Conservation (phyloP, 1,284 basidiomycete species). For the Chalciporus sp. region DNA sequence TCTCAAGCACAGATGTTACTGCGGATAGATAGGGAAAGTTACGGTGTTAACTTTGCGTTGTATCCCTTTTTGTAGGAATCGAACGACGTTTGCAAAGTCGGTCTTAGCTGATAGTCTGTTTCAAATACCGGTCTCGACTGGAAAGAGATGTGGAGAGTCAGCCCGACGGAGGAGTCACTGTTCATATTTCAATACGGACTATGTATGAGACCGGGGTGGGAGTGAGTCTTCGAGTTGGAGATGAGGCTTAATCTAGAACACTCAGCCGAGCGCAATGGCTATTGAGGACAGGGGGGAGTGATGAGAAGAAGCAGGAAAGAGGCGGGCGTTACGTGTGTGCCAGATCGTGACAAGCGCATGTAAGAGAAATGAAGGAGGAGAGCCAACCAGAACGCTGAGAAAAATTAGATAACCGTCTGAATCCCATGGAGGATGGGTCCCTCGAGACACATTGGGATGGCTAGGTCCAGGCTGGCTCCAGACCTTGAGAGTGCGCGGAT, state of each 20-base stretch:
- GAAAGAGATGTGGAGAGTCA: background rate
- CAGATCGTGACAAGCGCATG: background rate
- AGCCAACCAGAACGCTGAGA: background rate
- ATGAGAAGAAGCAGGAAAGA: conserved; percentile 7
- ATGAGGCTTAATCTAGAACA: background rate
- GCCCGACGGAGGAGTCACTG: background rate
- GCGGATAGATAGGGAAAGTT: conserved; percentile 6
- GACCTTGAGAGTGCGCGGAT: too few relatives aligned
- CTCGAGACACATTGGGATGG: conserved; percentile 1
- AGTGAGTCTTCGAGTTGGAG: background rate
- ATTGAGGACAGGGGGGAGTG: background rate
- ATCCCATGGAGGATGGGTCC: background rate
- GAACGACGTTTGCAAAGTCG: background rate
- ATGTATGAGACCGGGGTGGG: background rate
- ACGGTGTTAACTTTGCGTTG: background rate
- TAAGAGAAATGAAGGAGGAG: background rate
- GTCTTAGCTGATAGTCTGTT: conserved; percentile 6
- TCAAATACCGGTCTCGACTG: conserved; percentile 14
- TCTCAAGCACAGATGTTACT: background rate
- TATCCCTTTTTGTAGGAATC: background rate
- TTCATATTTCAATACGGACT: conserved; percentile 22
- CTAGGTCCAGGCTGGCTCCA: background rate
- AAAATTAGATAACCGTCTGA: conserved; percentile 16
- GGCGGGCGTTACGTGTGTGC: conserved; percentile 16
- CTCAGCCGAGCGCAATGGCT: background rate